Evolutionary conservation across 345 rosid genomes (phyloP), one percentile per base, ranked within the genome.

Genomic region (Mangifera indica): DNA sequence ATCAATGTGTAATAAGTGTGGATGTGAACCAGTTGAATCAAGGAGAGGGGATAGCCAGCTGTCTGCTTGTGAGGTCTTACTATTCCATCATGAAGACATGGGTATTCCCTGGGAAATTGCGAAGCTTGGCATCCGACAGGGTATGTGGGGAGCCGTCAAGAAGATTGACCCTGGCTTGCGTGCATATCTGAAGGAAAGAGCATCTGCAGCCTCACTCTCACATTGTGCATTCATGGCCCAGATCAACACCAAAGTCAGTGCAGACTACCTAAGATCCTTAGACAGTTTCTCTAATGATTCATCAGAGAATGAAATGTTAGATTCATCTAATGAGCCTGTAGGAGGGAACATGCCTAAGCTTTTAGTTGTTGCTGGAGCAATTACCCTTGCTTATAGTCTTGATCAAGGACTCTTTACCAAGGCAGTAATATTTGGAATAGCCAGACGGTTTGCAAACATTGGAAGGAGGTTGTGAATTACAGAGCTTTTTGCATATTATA

Each of bases 111-210:
- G 97, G 97, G 92, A 92, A 80, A 90, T 95, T 69, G 98, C 99
- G 2, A 95, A 95, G 78, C 89, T 95, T 18, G 98, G 99, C 53
- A 85, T 95, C 66, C 81, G 93, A 66, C 97, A 90, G 67, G 98
- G 99, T n/a, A 95, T 90, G 99, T 95, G 99, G 99, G 97, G 97
- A 80, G 92, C 98, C 13, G 99, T 95, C 69, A 90, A 92, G 89
- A 95, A 95, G 71, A 81, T 95, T 3, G 99, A 95, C 48, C 97
- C 96, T 54, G 98, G 91, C 29, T 66, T 95, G 26, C 93, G 93
- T 7, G 78, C 80, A 26, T 95, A 90, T 78, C 92, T 89, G 73
- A 88, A 74, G 77, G 86, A 80, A 51, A 86, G 84, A 78, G 87
- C 88, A 58, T 78, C 91, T 22, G 91, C 86, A 52, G 79, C 78